Percentiles rank a stretch among this genome's conserved stretches.
phyloP scores from a whole-genome alignment of 2,329 filamentous ascomycete genomes.

The Cadophora luteo-olivacea region DNA sequence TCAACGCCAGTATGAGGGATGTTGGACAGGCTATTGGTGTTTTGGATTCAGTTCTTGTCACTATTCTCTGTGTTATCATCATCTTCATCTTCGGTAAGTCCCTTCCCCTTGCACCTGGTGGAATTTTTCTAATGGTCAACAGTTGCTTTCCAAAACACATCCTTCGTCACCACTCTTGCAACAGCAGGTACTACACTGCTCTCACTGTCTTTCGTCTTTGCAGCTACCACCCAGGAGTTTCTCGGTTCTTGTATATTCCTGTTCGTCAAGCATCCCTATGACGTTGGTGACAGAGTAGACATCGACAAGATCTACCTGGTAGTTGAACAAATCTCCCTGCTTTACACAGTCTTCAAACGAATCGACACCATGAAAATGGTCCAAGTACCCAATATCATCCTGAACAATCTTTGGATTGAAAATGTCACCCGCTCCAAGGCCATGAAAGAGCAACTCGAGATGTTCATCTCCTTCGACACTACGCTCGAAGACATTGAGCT shows the following conservation, averaged over 20 bases:
- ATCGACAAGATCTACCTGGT: slow-evolving; percentile 72
- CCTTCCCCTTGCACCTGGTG: slow-evolving; percentile 28
- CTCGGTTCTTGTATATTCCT: slow-evolving; percentile 98
- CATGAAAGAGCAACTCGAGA: slow-evolving; percentile 82
- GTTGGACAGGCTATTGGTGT: slow-evolving; percentile 93
- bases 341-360: slow-evolving; percentile 91
- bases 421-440: slow-evolving; percentile 90
- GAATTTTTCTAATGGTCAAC: slow-evolving; percentile 39
- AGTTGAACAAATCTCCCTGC: slow-evolving; percentile 91
- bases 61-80: slow-evolving; percentile 80
- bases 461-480: slow-evolving; percentile 86
- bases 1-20: slow-evolving; percentile 94
- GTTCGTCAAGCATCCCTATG: slow-evolving; percentile 97
- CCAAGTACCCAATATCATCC: slow-evolving; percentile 83
- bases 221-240: slow-evolving; percentile 89
- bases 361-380: slow-evolving; percentile 81
- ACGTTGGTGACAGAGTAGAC: slow-evolving; percentile 93
- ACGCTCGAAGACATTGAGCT: slow-evolving; percentile 88
- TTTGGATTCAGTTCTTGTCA: slow-evolving; percentile 84
- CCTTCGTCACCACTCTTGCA: slow-evolving; percentile 83
- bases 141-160: slow-evolving; percentile 88
- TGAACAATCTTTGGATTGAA: slow-evolving; percentile 94
- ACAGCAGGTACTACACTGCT: slow-evolving; percentile 91
- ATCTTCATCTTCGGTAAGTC: slow-evolving; percentile 80
- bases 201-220: slow-evolving; percentile 96